A percentile compares a stretch with the other conserved stretches of the same genome.
These are phyloP conservation scores for Psidium friedrichsthalianum DNA, from an alignment of 345 rosid species.

Conservation along the genomic window DNA sequence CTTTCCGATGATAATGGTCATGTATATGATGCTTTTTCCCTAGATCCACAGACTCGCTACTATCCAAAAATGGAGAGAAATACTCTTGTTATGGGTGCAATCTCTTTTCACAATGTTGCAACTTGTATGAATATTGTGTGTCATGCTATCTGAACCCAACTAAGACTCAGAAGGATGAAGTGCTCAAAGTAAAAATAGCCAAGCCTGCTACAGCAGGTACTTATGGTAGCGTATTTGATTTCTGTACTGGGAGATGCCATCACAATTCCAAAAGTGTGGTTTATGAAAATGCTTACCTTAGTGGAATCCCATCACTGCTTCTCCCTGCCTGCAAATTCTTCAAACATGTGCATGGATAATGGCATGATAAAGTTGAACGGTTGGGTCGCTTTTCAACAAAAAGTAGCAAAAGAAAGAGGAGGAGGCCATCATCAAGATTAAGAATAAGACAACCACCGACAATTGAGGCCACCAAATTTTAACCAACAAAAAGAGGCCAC, in stretches of 20 bases:
- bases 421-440: no score
- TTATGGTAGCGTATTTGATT: conserved; percentile 68
- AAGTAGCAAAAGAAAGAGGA: no score
- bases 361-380: no score
- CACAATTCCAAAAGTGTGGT: conserved; percentile 97
- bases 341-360: no score
- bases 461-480: no score
- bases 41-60: conserved; percentile 69
- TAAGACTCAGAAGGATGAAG: conserved; percentile 48
- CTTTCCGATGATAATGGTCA: conserved; percentile 80
- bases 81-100: conserved; percentile 91
- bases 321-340: conserved; percentile 62
- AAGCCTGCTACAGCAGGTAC: conserved; percentile 82
- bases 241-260: conserved; percentile 91
- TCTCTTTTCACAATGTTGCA: conserved; percentile 68
- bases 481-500: no score
- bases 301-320: conserved; percentile 93
- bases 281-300: conserved; percentile 90
- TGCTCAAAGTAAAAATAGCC: conserved; percentile 52
- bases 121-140: conserved; percentile 83
- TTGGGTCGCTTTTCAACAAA: no score
- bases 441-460: no score
- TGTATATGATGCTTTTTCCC: conserved; percentile 74
- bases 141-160: conserved; percentile 80
- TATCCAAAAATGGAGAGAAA: conserved; percentile 77